A percentile compares a stretch with the other conserved stretches of the same genome.
phyloP scores from a whole-genome alignment of 2,329 filamentous ascomycete genomes.

The Colletotrichum australisinense region DNA sequence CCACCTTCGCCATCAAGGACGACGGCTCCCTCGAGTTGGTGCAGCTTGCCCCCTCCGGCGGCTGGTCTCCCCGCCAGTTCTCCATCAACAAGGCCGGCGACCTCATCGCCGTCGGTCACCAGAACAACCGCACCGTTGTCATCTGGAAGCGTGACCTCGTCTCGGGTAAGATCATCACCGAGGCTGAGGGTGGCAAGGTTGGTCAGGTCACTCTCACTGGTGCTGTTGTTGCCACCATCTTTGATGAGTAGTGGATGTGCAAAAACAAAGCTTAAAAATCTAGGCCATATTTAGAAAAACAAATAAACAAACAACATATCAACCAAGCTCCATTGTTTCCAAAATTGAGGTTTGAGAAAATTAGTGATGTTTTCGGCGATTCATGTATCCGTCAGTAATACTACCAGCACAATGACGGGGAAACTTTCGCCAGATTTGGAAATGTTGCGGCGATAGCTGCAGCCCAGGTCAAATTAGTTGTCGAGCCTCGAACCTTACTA shows the following conservation, averaged over 20 bases:
- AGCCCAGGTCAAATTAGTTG: neutral
- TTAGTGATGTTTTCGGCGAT: too few relatives aligned
- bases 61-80: conserved; percentile 36
- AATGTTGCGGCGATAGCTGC: neutral
- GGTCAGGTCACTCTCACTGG: conserved; percentile 33
- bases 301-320: too few relatives aligned
- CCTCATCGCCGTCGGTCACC: conserved; percentile 33
- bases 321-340: too few relatives aligned
- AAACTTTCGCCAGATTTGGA: too few relatives aligned
- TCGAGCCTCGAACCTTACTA: neutral
- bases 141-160: conserved; percentile 36
- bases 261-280: neutral
- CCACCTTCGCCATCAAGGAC: conserved; percentile 35
- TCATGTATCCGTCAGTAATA: too few relatives aligned
- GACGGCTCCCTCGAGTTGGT: conserved; percentile 35
- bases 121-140: conserved; percentile 35
- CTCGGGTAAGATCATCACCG: conserved; percentile 35
- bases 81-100: conserved; percentile 36
- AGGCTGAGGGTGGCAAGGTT: conserved; percentile 38
- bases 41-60: conserved; percentile 34
- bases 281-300: too few relatives aligned
- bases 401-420: too few relatives aligned
- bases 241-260: conserved; percentile 31
- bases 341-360: too few relatives aligned
- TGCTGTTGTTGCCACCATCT: conserved; percentile 36